phyloP scores from a whole-genome alignment of 75 land plant genomes.

The Selaginella tamariscina region DNA sequence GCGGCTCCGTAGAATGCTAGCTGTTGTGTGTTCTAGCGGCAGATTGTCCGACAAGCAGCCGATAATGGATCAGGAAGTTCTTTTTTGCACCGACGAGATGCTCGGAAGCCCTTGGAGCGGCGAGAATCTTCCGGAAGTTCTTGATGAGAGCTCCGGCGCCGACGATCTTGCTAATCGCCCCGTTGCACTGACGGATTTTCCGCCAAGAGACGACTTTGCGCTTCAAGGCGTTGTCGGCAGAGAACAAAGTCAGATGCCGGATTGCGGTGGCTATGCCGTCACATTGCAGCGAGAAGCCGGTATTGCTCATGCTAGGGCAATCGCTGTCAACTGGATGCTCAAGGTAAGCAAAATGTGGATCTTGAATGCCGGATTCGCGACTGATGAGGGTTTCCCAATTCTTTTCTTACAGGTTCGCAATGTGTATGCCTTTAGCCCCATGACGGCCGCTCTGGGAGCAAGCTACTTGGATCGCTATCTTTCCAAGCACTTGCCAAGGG shows the following conservation, averaged over 20 bases:
- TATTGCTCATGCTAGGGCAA: not conserved
- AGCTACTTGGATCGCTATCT: constrained; percentile 10
- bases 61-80: not conserved
- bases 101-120: constrained; percentile 7
- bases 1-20: no score
- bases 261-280: not conserved
- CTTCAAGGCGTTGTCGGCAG: not conserved
- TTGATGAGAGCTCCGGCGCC: not conserved
- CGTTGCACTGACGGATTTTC: not conserved
- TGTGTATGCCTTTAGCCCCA: constrained; percentile 1
- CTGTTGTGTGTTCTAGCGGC: no score
- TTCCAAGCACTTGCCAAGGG: constrained; percentile 5
- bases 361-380: not conserved
- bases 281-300: not conserved
- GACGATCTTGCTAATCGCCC: not conserved
- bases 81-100: constrained; percentile 1
- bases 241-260: constrained; percentile 1
- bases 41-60: no score
- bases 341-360: not conserved
- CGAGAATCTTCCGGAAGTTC: not conserved
- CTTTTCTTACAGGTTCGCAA: constrained; percentile 4
- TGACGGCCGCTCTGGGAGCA: constrained; percentile 1
- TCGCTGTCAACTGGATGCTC: constrained; percentile 7
- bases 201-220: not conserved
- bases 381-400: not conserved